A percentile compares a stretch with the other conserved stretches of the same genome.
Evolutionary conservation across 208 protist genomes (phyloP).

Genomic region (Vickermania ingenoplastis): DNA sequence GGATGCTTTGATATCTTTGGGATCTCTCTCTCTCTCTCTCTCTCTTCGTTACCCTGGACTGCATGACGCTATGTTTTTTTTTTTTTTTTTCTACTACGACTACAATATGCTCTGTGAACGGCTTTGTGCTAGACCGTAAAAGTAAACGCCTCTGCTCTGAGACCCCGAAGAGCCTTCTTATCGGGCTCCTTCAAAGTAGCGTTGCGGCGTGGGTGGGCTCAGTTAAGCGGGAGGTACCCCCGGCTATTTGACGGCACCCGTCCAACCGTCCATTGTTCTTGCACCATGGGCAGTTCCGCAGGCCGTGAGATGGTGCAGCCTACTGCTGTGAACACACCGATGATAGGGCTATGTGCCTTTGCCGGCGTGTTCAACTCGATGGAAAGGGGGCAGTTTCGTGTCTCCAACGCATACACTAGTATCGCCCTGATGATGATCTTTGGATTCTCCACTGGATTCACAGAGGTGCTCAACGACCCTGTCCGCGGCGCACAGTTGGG

Average conservation of each 20-base stretch:
- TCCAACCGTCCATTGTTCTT: neutral
- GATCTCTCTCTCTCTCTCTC: too few species aligned
- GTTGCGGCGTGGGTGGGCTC: too few species aligned
- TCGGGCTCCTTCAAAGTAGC: too few species aligned
- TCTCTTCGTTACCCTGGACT: too few species aligned
- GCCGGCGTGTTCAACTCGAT: slow-evolving; percentile 72
- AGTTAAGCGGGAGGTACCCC: neutral
- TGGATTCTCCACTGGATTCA: slow-evolving; percentile 39
- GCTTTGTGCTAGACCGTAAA: neutral
- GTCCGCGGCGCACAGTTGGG: slow-evolving; percentile 51
- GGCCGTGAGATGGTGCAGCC: slow-evolving; percentile 37
- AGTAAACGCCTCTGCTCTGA: slow-evolving; percentile 1
- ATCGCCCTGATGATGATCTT: slow-evolving; percentile 30
- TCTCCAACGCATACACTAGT: slow-evolving; percentile 59
- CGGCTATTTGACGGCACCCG: neutral
- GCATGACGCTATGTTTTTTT: too few species aligned
- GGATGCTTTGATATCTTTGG: too few species aligned
- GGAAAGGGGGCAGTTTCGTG: slow-evolving; percentile 36
- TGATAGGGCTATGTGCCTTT: slow-evolving; percentile 37
- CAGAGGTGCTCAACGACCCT: slow-evolving; percentile 20
- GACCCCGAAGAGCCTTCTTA: too few species aligned
- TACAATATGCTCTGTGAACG: slow-evolving; percentile 4
- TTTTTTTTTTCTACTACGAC: slow-evolving; percentile 1
- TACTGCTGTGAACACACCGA: slow-evolving; percentile 49
- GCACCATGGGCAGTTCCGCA: slow-evolving; percentile 26